These are phyloP conservation scores for Globisporangium cederbergense DNA, from an alignment of 352 stramenopile species.

Conservation along the genomic window DNA sequence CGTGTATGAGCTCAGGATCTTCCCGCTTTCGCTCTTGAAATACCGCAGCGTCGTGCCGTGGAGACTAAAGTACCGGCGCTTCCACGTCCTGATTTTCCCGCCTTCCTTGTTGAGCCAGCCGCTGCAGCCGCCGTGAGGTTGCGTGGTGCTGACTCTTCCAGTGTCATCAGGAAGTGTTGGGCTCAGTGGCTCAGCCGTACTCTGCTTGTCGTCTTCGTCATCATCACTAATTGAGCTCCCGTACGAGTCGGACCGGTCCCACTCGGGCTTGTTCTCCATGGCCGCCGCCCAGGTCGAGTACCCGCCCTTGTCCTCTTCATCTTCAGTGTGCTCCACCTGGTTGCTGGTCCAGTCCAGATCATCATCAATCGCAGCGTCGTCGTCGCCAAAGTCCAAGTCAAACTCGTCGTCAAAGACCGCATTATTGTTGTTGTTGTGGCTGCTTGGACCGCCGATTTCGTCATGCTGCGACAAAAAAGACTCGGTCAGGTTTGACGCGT, in stretches of 20 bases:
- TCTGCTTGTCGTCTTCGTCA: constrained; percentile 7
- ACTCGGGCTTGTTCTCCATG: constrained; percentile 41
- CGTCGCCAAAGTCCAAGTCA: constrained; percentile 34
- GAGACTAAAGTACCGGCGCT: constrained; percentile 72
- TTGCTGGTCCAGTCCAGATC: constrained; percentile 34
- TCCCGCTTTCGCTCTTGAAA: constrained; percentile 67
- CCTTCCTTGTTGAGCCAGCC: constrained; percentile 77
- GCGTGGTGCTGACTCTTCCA: background rate
- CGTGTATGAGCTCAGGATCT: constrained; percentile 43
- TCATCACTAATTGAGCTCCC: constrained; percentile 26
- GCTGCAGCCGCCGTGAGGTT: constrained; percentile 22
- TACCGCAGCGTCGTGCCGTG: constrained; percentile 68
- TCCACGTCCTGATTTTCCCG: constrained; percentile 64
- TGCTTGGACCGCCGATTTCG: constrained; percentile 12
- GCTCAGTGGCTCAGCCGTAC: background rate
- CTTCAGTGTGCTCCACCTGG: constrained; percentile 27
- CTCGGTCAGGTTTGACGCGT: constrained; percentile 58
- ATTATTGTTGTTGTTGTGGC: constrained; percentile 11
- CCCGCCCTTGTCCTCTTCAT: constrained; percentile 28
- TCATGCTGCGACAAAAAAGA: constrained; percentile 50
- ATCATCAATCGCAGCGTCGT: constrained; percentile 12
- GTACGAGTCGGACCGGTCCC: constrained; percentile 32
- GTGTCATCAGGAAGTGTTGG: background rate
- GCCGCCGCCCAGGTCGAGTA: constrained; percentile 51
- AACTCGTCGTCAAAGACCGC: constrained; percentile 48